A percentile compares a stretch with the other conserved stretches of the same genome.
These are phyloP conservation scores for Fusarium sacchari DNA, from an alignment of 2,329 filamentous ascomycete genomes.

Conservation along the genomic window DNA sequence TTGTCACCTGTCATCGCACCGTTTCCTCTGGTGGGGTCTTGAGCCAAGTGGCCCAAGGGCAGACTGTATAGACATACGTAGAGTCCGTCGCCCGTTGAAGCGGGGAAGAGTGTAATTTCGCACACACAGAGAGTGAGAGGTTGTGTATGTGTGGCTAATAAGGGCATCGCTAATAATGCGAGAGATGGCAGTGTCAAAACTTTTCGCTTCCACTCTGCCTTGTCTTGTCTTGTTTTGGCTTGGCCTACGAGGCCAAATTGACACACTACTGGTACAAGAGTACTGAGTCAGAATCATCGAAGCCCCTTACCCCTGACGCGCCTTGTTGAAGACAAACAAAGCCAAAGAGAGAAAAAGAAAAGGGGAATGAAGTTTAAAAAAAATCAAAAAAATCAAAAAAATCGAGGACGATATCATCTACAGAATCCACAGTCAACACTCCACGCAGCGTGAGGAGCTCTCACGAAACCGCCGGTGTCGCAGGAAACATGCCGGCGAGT, in stretches of 20 bases:
- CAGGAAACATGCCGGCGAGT: neutral
- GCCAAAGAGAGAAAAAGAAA: neutral
- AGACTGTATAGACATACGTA: slow-evolving; percentile 1
- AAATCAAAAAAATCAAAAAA: neutral
- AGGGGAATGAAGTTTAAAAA: too few species aligned
- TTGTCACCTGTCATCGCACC: slow-evolving; percentile 24
- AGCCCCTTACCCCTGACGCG: slow-evolving; percentile 15
- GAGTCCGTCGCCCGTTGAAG: slow-evolving; percentile 27
- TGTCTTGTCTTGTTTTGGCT: neutral
- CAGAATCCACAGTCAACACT: neutral
- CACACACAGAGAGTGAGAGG: slow-evolving; percentile 9
- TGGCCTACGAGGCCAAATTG: neutral
- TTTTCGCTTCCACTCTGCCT: neutral
- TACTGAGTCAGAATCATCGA: slow-evolving; percentile 8
- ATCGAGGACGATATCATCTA: neutral
- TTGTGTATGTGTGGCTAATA: slow-evolving; percentile 13
- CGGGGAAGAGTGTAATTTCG: slow-evolving; percentile 22
- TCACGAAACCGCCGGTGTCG: slow-evolving; percentile 25
- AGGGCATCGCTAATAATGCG: neutral
- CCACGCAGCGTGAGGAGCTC: slow-evolving; percentile 1
- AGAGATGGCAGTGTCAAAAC: slow-evolving; percentile 7
- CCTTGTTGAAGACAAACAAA: slow-evolving; percentile 12
- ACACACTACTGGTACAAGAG: neutral
- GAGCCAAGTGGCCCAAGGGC: slow-evolving; percentile 3
- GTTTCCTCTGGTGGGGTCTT: neutral